phyloP scores from a whole-genome alignment of 2,329 filamentous ascomycete genomes.

The Penicillium sp. region DNA sequence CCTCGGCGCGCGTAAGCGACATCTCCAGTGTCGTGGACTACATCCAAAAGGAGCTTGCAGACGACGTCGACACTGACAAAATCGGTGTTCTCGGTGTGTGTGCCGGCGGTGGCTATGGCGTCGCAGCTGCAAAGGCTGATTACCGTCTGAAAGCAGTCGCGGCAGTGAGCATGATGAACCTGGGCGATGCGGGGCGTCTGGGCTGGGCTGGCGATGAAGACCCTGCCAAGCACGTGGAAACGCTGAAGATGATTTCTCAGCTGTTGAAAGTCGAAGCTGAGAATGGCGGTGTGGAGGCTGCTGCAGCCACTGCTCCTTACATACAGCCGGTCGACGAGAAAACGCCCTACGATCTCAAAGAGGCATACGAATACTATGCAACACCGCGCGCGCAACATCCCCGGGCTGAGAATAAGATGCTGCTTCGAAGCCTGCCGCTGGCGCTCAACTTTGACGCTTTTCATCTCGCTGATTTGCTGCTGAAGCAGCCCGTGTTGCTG shows the following conservation, averaged over 20 bases:
- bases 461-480: slow-evolving; percentile 21
- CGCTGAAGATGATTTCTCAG: slow-evolving; percentile 7
- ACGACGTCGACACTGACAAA: slow-evolving; percentile 26
- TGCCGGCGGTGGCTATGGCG: slow-evolving; percentile 33
- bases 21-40: slow-evolving; percentile 34
- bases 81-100: slow-evolving; percentile 41
- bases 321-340: slow-evolving; percentile 10
- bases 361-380: slow-evolving; percentile 22
- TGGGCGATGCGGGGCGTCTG: slow-evolving; percentile 23
- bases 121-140: slow-evolving; percentile 34
- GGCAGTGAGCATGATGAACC: slow-evolving; percentile 28
- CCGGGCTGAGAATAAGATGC: slow-evolving; percentile 18
- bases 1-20: slow-evolving; percentile 35
- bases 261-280: slow-evolving; percentile 15
- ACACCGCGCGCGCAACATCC: slow-evolving; percentile 19
- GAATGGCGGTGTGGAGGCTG: not conserved
- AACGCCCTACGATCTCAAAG: slow-evolving; percentile 13
- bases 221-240: slow-evolving; percentile 1
- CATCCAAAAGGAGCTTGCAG: slow-evolving; percentile 13
- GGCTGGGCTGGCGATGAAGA: slow-evolving; percentile 11
- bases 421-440: slow-evolving; percentile 20
- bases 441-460: slow-evolving; percentile 25
- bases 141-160: slow-evolving; percentile 37
- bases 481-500: slow-evolving; percentile 25
- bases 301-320: slow-evolving; percentile 3